Conservation (phyloP, 1,139 yeast species). For the Saccharomyces uvarum region DNA sequence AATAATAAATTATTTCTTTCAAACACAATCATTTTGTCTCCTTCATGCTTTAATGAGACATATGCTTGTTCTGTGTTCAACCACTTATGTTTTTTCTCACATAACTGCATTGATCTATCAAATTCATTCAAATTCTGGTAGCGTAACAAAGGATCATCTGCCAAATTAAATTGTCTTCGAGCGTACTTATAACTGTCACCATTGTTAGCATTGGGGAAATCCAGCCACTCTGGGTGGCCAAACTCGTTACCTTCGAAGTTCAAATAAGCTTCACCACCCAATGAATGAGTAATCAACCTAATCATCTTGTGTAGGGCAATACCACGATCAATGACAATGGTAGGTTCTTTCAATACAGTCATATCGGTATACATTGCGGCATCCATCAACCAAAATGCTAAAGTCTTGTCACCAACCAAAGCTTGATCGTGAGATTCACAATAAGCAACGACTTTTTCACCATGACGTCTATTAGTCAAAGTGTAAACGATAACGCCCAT, state of each 20-base stretch:
- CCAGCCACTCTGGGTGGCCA: conserved; percentile 99
- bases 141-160: conserved; percentile 70
- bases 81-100: conserved; percentile 66
- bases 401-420: conserved; percentile 89
- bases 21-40: conserved; percentile 79
- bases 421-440: conserved; percentile 98
- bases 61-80: conserved; percentile 74
- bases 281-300: conserved; percentile 71
- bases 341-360: conserved; percentile 66
- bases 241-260: conserved; percentile 97
- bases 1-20: conserved; percentile 83
- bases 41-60: conserved; percentile 78
- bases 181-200: conserved; percentile 87
- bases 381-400: conserved; percentile 98
- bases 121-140: conserved; percentile 71
- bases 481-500: conserved; percentile 72
- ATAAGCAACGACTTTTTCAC: conserved; percentile 84
- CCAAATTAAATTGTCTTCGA: conserved; percentile 83
- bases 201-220: conserved; percentile 89
- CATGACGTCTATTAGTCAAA: conserved; percentile 79
- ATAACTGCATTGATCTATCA: conserved; percentile 75
- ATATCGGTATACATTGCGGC: conserved; percentile 96
- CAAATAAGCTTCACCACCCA: conserved; percentile 94
- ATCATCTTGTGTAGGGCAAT: conserved; percentile 85
- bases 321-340: conserved; percentile 81